These are phyloP conservation scores for Fusarium papillatum DNA, from an alignment of 2,329 filamentous ascomycete species.

Conservation along the genomic window DNA sequence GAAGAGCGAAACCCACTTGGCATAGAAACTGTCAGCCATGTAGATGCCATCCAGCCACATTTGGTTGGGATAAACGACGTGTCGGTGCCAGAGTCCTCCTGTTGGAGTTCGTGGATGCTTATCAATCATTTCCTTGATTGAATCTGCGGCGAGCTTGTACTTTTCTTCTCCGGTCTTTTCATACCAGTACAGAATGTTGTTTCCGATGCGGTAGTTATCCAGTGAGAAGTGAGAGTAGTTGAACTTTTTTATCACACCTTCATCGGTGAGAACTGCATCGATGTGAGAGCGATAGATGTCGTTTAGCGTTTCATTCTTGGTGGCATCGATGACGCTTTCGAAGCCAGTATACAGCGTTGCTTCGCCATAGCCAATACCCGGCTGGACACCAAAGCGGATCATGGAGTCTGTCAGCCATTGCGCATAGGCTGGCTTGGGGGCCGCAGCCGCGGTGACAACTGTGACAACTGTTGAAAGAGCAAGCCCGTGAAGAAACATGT, in stretches of 20 bases:
- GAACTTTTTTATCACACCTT: constrained; percentile 61
- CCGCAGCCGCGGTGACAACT: neutral
- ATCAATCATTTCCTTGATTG: constrained; percentile 59
- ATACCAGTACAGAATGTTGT: constrained; percentile 64
- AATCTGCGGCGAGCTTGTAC: constrained; percentile 62
- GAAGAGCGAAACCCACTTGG: constrained; percentile 53
- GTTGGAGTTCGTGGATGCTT: constrained; percentile 61
- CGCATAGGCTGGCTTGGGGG: constrained; percentile 41
- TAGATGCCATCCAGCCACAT: constrained; percentile 71
- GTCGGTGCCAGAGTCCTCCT: constrained; percentile 66
- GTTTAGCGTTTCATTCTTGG: constrained; percentile 56
- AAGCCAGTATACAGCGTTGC: constrained; percentile 63
- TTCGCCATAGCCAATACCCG: constrained; percentile 58
- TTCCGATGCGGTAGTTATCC: constrained; percentile 65
- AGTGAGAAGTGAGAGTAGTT: constrained; percentile 61
- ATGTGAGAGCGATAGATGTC: constrained; percentile 60
- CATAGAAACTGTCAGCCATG: constrained; percentile 61
- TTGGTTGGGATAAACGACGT: constrained; percentile 61
- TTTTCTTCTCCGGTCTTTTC: constrained; percentile 58
- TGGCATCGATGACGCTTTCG: constrained; percentile 58
- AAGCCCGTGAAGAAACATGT: neutral
- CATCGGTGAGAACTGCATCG: constrained; percentile 57
- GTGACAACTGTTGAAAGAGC: neutral
- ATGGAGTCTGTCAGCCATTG: constrained; percentile 61
- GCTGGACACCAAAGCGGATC: constrained; percentile 54